Evolutionary conservation across 1,284 basidiomycete genomes (phyloP).

Genomic region (Porogramme epimiltina): DNA sequence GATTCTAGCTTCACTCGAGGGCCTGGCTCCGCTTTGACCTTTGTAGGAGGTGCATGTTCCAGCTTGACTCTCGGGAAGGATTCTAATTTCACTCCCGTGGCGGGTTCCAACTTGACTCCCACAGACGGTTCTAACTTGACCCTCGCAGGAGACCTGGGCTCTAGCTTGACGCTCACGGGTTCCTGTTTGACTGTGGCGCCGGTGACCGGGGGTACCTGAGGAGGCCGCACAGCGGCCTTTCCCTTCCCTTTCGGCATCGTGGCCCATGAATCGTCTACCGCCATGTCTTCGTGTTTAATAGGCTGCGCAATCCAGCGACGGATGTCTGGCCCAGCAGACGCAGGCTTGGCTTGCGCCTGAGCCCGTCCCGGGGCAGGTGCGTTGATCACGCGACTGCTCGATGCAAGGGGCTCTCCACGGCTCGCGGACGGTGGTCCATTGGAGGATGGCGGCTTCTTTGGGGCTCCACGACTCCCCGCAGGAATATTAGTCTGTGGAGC

Average conservation of each 20-base stretch:
- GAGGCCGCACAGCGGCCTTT: slow-evolving; percentile 1
- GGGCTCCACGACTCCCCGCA: not conserved
- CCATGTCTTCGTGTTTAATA: not conserved
- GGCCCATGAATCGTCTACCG: no score
- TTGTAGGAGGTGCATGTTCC: not conserved
- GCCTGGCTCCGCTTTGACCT: no score
- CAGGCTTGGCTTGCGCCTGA: no score
- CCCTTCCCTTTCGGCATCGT: slow-evolving; percentile 4
- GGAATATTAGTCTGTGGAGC: not conserved
- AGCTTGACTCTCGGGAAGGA: no score
- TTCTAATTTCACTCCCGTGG: no score
- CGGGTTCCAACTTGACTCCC: no score
- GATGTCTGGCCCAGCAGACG: not conserved
- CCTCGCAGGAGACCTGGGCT: not conserved
- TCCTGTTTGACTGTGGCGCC: not conserved
- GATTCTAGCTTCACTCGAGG: no score
- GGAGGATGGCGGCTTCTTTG: not conserved
- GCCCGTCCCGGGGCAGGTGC: not conserved
- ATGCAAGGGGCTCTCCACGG: slow-evolving; percentile 2
- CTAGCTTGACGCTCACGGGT: not conserved
- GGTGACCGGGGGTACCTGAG: no score
- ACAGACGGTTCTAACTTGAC: not conserved
- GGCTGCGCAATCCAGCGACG: slow-evolving; percentile 4
- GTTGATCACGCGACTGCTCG: slow-evolving; percentile 12
- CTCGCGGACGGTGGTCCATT: not conserved